phyloP scores from a whole-genome alignment of 129 eudicot species.

The Sambucus nigra region DNA sequence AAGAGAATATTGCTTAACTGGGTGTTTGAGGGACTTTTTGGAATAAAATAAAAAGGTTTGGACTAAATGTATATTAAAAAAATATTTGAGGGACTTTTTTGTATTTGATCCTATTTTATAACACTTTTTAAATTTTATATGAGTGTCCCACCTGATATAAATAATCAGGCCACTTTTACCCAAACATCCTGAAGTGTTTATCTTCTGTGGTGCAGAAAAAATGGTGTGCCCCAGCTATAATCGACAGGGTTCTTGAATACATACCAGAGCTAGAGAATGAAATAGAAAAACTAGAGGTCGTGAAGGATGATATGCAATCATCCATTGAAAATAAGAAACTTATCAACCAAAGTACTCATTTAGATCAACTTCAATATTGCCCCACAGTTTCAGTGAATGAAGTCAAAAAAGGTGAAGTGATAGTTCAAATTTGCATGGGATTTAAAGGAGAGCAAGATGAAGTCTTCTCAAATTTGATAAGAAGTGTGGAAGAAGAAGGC shows the following conservation, averaged over 20 bases:
- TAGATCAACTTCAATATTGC: neutral
- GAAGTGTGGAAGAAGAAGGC: constrained; percentile 16
- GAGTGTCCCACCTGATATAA: no score
- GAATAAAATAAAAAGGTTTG: no score
- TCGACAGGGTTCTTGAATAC: constrained; percentile 25
- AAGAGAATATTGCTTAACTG: no score
- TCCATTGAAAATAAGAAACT: neutral
- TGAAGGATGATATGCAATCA: constrained; percentile 12
- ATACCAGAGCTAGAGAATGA: constrained; percentile 32
- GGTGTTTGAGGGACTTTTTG: no score
- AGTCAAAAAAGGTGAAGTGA: constrained; percentile 21
- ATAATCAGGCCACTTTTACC: no score
- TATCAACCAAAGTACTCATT: no score
- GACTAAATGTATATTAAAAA: no score
- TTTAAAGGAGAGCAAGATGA: neutral
- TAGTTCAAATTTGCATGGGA: constrained; percentile 23
- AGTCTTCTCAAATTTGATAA: constrained; percentile 13
- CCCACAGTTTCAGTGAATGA: constrained; percentile 16
- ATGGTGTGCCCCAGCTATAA: constrained; percentile 27
- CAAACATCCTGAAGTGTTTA: no score
- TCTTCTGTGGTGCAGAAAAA: constrained; percentile 35
- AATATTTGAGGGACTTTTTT: no score
- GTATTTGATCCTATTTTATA: no score
- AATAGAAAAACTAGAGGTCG: constrained; percentile 13
- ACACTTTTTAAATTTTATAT: no score